These are phyloP conservation scores for Nitzschia sp. DNA, from an alignment of 108 stramenopile genomes.

Conservation along the genomic window DNA sequence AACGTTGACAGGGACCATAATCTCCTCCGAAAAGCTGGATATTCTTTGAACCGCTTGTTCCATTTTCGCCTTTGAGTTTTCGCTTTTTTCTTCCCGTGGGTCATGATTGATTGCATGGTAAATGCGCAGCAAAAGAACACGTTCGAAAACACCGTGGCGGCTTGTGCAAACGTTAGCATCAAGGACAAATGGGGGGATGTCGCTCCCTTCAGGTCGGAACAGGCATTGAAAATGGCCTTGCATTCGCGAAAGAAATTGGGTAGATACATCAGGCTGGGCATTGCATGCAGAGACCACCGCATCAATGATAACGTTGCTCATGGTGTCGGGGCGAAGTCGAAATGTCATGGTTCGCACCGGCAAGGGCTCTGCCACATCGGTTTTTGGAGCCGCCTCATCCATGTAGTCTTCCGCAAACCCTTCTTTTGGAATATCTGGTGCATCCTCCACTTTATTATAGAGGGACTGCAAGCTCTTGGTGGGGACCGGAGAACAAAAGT, in stretches of 20 bases:
- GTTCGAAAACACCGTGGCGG: conserved; percentile 2
- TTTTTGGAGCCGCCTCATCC: not conserved
- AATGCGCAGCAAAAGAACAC: conserved; percentile 5
- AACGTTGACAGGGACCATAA: conserved; percentile 16
- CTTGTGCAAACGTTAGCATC: conserved; percentile 1
- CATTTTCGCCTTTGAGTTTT: not conserved
- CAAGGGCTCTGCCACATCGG: not conserved
- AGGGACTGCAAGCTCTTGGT: not conserved
- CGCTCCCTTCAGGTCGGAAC: not conserved
- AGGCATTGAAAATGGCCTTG: conserved; percentile 14
- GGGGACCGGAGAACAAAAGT: conserved; percentile 4
- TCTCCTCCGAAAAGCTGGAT: not conserved
- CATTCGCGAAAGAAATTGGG: conserved; percentile 3
- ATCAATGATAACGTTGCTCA: conserved; percentile 13
- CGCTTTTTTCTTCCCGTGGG: not conserved
- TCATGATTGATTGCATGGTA: not conserved
- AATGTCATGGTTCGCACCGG: conserved; percentile 16
- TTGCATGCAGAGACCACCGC: conserved; percentile 6
- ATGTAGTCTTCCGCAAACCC: not conserved
- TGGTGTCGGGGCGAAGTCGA: conserved; percentile 4
- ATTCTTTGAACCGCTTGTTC: conserved; percentile 3
- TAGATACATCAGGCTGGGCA: not conserved
- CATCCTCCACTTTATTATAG: conserved; percentile 5
- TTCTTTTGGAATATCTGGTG: not conserved
- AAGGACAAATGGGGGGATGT: not conserved